phyloP scores from a whole-genome alignment of 148 eudicot species.

The Camellia lanceoleosa region DNA sequence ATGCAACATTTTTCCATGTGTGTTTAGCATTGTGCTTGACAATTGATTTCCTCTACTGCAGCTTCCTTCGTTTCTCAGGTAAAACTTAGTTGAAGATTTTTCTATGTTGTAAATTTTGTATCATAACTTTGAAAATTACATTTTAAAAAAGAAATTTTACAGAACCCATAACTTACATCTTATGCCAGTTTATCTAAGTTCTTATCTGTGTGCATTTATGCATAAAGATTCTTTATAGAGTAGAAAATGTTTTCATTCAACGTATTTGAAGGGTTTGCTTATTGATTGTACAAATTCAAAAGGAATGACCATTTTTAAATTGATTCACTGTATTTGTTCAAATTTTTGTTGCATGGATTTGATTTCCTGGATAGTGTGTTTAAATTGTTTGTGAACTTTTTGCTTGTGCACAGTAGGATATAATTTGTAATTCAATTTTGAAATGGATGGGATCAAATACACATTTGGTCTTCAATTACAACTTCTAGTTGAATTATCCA shows the following conservation, averaged over 20 bases:
- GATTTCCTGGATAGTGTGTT: background rate
- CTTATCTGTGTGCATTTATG: background rate
- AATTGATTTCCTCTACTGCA: background rate
- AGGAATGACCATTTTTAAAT: background rate
- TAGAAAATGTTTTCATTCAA: background rate
- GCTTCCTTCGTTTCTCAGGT: background rate
- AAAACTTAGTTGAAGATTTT: background rate
- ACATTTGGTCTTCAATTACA: background rate
- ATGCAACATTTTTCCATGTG: background rate
- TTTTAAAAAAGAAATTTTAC: background rate
- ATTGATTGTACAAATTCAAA: background rate
- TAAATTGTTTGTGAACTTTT: background rate
- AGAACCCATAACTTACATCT: background rate
- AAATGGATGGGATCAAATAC: background rate
- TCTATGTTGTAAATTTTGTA: background rate
- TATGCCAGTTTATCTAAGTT: background rate
- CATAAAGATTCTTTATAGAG: background rate
- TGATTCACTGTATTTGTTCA: background rate
- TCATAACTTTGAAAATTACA: background rate
- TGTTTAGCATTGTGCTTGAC: background rate
- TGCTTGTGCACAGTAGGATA: background rate
- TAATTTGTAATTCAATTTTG: background rate
- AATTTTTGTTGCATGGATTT: background rate
- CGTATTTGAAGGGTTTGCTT: background rate
- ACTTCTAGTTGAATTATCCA: background rate